Base-by-base conservation (phyloP, 768 basidiomycete genomes). In the Lentinula sp. region DNA sequence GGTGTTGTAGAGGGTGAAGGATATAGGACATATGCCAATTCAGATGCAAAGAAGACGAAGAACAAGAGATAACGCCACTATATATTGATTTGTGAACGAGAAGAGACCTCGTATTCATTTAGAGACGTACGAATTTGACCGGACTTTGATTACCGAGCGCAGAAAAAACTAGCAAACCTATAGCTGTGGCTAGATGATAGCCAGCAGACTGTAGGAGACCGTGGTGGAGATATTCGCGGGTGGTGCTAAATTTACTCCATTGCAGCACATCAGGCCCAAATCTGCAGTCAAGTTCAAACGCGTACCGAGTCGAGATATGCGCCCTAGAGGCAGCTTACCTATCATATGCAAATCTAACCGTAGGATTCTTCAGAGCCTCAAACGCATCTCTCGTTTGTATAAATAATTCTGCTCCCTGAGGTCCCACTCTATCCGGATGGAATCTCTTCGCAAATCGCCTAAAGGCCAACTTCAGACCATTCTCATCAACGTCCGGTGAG, bases 61-160 rank as follows among this genome's bases (percentile, higher is more conserved):
- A 87, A 89, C n/a, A 91, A 74, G 57, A 87, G 72, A 70, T 88
- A 91, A 15, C 91, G 84, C 92, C 92, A 94, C 91, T 92, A 65
- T 53, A 21, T 37, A 9, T 55, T 7, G 13, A 56, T n/a, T 39
- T 28, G 23, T 50, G 43, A 56, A 40, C 13, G 58, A 56, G 15
- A 40, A 59, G 57, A 66, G 57, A 66, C 11, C 16, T 48, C 7
- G 43, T 31, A 21, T 21, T 7, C 23, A 3, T 35, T 9, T 4
- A 40, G 51, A 43, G 5, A 81, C 89, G 69, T 71, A 91, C 88
- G 64, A 87, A 88, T 61, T 85, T 79, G 31, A 87, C 77, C 5
- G 83, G 76, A 64, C 82, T 87, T 5, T 78, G 76, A 49, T 77
- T 79, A 5, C 87, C 84, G 51, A 89, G 76, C 23, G 83, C 77